A percentile compares a stretch with the other conserved stretches of the same genome.
Conservation (phyloP, 352 stramenopile genomes). For the Phytopythium kandeliae region DNA sequence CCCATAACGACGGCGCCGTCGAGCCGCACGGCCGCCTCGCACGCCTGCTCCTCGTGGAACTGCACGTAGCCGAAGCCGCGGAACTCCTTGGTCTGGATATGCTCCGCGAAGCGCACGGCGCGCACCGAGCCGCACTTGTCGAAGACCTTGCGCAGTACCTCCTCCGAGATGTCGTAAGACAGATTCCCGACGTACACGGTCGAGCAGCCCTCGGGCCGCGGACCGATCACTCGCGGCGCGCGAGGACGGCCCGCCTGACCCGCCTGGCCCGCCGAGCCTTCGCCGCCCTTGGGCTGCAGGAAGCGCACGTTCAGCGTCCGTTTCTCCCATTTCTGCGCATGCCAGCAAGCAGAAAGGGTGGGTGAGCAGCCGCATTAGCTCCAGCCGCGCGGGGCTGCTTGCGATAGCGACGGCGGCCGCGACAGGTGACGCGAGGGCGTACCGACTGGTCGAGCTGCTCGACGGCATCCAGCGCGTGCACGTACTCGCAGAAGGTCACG, state of each 20-base stretch:
- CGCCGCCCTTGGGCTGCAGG: conserved; percentile 57
- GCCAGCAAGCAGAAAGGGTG: neutral
- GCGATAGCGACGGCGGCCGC: too few relatives aligned
- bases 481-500: conserved; percentile 78
- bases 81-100: conserved; percentile 85
- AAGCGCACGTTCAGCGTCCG: conserved; percentile 80
- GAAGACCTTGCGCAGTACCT: conserved; percentile 83
- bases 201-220: conserved; percentile 79
- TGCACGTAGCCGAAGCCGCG: conserved; percentile 89
- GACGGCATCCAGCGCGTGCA: conserved; percentile 71
- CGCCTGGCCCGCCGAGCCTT: too few relatives aligned
- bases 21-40: conserved; percentile 76
- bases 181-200: conserved; percentile 96
- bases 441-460: conserved; percentile 67
- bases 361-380: too few relatives aligned
- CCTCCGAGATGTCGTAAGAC: conserved; percentile 91
- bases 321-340: conserved; percentile 70
- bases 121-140: conserved; percentile 70
- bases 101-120: conserved; percentile 76
- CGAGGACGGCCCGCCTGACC: too few relatives aligned
- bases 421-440: too few relatives aligned
- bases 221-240: conserved; percentile 43
- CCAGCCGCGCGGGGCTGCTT: too few relatives aligned
- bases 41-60: conserved; percentile 88
- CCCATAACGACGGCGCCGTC: conserved; percentile 84